Evolutionary conservation across 1,139 yeast species (phyloP).

Genomic region (Candida sanyaensis): DNA sequence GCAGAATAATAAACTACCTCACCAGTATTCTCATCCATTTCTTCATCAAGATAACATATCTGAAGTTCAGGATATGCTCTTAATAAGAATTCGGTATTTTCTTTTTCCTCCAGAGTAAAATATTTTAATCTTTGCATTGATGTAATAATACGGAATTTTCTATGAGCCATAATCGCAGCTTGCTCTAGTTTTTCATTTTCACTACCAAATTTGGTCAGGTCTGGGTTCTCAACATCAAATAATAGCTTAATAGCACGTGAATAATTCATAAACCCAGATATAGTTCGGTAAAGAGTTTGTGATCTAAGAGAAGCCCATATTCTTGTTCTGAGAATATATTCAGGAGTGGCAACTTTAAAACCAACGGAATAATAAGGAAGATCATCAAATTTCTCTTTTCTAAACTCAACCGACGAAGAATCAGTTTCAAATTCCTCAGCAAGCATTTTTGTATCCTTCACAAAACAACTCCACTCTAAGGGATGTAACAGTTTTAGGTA

Average conservation of each 20-base stretch:
- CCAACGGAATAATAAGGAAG: conserved; percentile 53
- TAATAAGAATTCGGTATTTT: conserved; percentile 37
- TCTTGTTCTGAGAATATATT: conserved; percentile 52
- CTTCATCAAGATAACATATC: conserved; percentile 45
- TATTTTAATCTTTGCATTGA: conserved; percentile 45
- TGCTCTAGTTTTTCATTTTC: conserved; percentile 35
- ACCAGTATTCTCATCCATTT: conserved; percentile 25
- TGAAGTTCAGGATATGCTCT: conserved; percentile 49
- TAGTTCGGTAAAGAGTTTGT: conserved; percentile 56
- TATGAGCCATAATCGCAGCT: conserved; percentile 41
- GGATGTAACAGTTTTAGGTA: conserved; percentile 54
- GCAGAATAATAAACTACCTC: conserved; percentile 32
- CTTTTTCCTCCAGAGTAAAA: conserved; percentile 37
- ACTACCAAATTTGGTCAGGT: conserved; percentile 18
- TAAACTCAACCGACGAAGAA: conserved; percentile 24
- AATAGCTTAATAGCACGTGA: conserved; percentile 52
- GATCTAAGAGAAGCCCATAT: conserved; percentile 61
- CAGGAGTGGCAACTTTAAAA: conserved; percentile 55
- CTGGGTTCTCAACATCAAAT: conserved; percentile 43
- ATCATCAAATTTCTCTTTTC: conserved; percentile 30
- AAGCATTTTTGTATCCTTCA: conserved; percentile 48
- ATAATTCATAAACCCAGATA: conserved; percentile 60
- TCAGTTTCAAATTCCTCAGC: conserved; percentile 47
- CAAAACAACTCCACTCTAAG: conserved; percentile 53
- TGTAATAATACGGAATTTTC: conserved; percentile 48